Evolutionary conservation across 352 stramenopile species (phyloP), one percentile per base, ranked within the genome.

Genomic region (Phytophthora foliorum): DNA sequence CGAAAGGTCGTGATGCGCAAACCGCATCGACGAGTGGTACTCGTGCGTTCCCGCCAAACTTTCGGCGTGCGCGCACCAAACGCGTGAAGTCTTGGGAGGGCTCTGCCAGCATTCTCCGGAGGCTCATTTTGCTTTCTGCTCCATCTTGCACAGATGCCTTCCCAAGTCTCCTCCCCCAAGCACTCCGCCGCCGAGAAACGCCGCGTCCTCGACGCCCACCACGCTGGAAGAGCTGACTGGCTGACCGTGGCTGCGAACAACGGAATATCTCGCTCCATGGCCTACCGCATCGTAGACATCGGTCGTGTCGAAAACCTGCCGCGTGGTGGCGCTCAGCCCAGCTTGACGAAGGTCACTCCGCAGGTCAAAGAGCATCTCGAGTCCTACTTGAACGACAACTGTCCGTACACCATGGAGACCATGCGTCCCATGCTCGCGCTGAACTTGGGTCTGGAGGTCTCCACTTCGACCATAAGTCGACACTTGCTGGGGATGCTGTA

Each of bases 401-500:
- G 46, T 24, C 25, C 25, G 2, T 55, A 29, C 48, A 55, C 48
- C 7, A 25, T 55, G 48, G 29, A 53, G 27, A 17, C 10, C 6
- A 41, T 55, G 48, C 48, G 17, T 4, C 14, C 0, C 48, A 55
- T 39, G 27, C 27, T 55, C 8, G 36, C 14, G 16, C 16, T 41
- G 3, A 17, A 55, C 27, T 34, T 55, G 48, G 24, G 11, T 10
- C 25, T 55, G 17, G 0, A 29, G 16, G 13, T 55, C 8, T 55
- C 29, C 3, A 34, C 31, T 0, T 57, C 31, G 41, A 32, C 29
- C 6, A 34, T 45, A 2, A 57, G 36, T 14, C 36, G 36, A 17
- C 36, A 42, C 36, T 42, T 42, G 32, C 7, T 42, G 9, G 50
- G 50, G n/a, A 46, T 45, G 32, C 29, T 57, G 14, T 57, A 45